Evolutionary conservation across 768 basidiomycete genomes (phyloP), one percentile per base, ranked within the genome.

Genomic region (Suillus occidentalis): DNA sequence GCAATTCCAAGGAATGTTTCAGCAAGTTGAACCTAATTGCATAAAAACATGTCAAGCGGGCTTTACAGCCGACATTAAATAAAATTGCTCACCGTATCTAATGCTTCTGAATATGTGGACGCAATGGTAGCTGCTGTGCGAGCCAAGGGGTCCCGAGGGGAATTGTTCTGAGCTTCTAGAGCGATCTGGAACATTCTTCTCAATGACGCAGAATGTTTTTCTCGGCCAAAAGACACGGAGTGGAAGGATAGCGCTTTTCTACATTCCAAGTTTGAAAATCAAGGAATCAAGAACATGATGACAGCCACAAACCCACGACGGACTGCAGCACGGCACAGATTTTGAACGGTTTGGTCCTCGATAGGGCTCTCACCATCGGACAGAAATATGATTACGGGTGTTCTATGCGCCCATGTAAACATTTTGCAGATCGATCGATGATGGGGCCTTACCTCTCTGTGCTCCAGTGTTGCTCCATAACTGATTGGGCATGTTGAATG

Each of bases 221-320:
- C 67, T 2, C 73, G 73, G 5, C 85, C 87, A 53, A 88, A 88
- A 0, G 83, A 80, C 10, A 88, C 83, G 0, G 86, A 70, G 55
- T 88, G 87, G 69, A 88, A 84, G 0, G 86, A 85, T 0, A 86
- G 73, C 0, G 85, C 74, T 73, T 84, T 84, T 14, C 87, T 88
- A 37, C 40, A 25, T 28, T 53, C 31, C 5, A 39, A 50, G 12
- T 65, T 9, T 52, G 50, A 16, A 25, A 7, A 4, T 66, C 37
- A 66, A 59, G 18, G 50, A 10, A 5, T 0, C 22, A 47, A 4
- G 9, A 4, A n/a, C 0, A 31, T 1, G 10, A 47, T 2, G n/a
- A 9, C 31, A 10, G 22, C n/a, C 4, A 7, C 71, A 43, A 65
- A 85, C 85, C 86, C 85, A 4, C 77, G 80, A 22, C 75, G 73